phyloP scores from a whole-genome alignment of 768 basidiomycete genomes.

The Russula abietina region DNA sequence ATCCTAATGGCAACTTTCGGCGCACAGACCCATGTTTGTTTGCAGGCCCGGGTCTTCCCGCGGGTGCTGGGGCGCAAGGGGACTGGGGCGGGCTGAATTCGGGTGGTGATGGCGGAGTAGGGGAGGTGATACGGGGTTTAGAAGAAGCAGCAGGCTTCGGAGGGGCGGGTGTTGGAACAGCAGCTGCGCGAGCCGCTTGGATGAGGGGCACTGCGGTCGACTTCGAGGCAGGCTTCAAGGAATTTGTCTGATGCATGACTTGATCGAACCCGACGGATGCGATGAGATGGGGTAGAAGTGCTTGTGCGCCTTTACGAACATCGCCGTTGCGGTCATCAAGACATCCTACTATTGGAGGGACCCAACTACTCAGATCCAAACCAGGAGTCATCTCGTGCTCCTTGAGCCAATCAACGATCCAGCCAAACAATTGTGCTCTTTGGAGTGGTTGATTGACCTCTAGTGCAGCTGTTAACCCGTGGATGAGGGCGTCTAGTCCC shows the following conservation, averaged over 20 bases:
- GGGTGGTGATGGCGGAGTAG: slow-evolving; percentile 26
- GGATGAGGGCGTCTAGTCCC: slow-evolving; percentile 74
- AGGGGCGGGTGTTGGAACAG: slow-evolving; percentile 26
- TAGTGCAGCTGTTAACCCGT: slow-evolving; percentile 70
- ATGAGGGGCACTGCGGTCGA: slow-evolving; percentile 80
- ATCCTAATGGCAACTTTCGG: slow-evolving; percentile 62
- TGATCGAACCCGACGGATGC: slow-evolving; percentile 71
- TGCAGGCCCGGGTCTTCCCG: slow-evolving; percentile 36
- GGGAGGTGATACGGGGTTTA: slow-evolving; percentile 25
- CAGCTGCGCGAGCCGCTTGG: slow-evolving; percentile 61
- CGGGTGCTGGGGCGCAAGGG: slow-evolving; percentile 34
- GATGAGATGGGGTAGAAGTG: slow-evolving; percentile 71
- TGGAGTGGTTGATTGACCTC: slow-evolving; percentile 86
- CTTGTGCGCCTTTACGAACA: slow-evolving; percentile 86
- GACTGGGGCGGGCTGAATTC: slow-evolving; percentile 42
- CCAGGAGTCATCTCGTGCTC: slow-evolving; percentile 47
- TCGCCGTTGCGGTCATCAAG: slow-evolving; percentile 90
- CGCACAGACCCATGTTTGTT: slow-evolving; percentile 61
- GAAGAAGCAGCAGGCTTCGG: slow-evolving; percentile 22
- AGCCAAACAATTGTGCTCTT: slow-evolving; percentile 69
- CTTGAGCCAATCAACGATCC: slow-evolving; percentile 77
- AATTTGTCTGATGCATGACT: slow-evolving; percentile 79
- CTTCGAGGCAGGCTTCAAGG: slow-evolving; percentile 88
- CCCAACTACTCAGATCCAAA: slow-evolving; percentile 69
- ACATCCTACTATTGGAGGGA: slow-evolving; percentile 57